Evolutionary conservation across 169 alveolate species (phyloP).

Genomic region (Cryptosporidium canis): DNA sequence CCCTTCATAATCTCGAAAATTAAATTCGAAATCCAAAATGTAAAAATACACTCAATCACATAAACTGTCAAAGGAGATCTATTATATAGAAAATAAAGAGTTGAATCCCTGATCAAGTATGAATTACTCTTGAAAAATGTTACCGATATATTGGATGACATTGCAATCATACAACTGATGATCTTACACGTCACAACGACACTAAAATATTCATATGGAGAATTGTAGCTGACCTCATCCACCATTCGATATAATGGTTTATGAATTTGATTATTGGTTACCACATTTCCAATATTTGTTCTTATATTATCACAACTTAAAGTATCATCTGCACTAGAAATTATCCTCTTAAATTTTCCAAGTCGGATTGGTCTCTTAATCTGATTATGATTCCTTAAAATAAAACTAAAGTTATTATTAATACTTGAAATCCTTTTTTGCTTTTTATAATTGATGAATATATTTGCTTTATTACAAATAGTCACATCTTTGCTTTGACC

Average conservation of each 20-base stretch:
- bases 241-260: slow-evolving; percentile 40
- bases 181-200: slow-evolving; percentile 37
- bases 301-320: slow-evolving; percentile 43
- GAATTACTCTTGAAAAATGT: slow-evolving; percentile 44
- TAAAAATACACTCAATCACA: slow-evolving; percentile 32
- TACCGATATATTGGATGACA: slow-evolving; percentile 56
- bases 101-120: slow-evolving; percentile 42
- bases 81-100: slow-evolving; percentile 48
- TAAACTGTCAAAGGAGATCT: slow-evolving; percentile 39
- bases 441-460: background rate
- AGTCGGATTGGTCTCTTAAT: background rate
- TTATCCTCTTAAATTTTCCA: slow-evolving; percentile 6
- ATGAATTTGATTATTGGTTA: slow-evolving; percentile 34
- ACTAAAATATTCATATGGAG: slow-evolving; percentile 52
- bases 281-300: slow-evolving; percentile 38
- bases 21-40: slow-evolving; percentile 33
- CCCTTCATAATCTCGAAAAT: slow-evolving; percentile 64
- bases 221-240: slow-evolving; percentile 54
- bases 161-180: slow-evolving; percentile 25
- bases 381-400: background rate
- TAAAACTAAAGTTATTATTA: background rate
- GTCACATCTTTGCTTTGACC: background rate
- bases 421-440: background rate
- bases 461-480: background rate
- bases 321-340: slow-evolving; percentile 26